Conservation (phyloP, 75 land plant species). For the Cryptomeria japonica region DNA sequence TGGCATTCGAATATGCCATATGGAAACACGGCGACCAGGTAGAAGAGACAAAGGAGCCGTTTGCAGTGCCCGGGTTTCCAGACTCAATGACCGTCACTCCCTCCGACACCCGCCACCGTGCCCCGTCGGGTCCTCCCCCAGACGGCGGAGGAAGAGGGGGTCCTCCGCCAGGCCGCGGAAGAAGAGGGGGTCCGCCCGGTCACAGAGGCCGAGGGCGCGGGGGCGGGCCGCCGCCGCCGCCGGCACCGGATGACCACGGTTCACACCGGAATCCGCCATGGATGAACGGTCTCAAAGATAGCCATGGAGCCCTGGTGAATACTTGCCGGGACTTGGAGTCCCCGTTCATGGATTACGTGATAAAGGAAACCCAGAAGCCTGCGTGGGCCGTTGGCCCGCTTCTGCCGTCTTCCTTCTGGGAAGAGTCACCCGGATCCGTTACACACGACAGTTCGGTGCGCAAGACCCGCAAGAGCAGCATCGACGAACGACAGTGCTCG, state of each 20-base stretch:
- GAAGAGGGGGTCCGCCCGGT: slow-evolving; percentile 15
- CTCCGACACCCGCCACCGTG: not conserved
- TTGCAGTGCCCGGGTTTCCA: slow-evolving; percentile 3
- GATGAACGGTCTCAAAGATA: slow-evolving; percentile 9
- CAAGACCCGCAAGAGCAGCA: slow-evolving; percentile 7
- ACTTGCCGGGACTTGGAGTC: slow-evolving; percentile 43
- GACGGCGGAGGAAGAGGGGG: slow-evolving; percentile 7
- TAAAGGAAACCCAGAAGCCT: slow-evolving; percentile 19
- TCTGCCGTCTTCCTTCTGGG: slow-evolving; percentile 32
- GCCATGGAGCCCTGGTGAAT: slow-evolving; percentile 29
- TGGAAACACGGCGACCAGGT: slow-evolving; percentile 3
- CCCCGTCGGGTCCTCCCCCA: not conserved
- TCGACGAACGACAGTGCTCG: slow-evolving; percentile 10
- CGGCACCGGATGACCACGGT: not conserved
- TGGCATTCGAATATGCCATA: slow-evolving; percentile 34
- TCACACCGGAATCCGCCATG: slow-evolving; percentile 2
- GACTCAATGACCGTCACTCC: not conserved
- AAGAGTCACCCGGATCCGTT: slow-evolving; percentile 1
- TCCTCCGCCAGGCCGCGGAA: slow-evolving; percentile 12
- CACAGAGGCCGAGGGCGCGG: slow-evolving; percentile 17
- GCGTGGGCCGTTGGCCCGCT: slow-evolving; percentile 52
- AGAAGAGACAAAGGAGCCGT: not conserved
- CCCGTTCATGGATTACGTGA: slow-evolving; percentile 38
- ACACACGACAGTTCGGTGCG: slow-evolving; percentile 25
- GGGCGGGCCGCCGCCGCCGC: slow-evolving; percentile 12